Base-by-base conservation (phyloP, 805 yeast genomes). In the Metschnikowia lachancei region DNA sequence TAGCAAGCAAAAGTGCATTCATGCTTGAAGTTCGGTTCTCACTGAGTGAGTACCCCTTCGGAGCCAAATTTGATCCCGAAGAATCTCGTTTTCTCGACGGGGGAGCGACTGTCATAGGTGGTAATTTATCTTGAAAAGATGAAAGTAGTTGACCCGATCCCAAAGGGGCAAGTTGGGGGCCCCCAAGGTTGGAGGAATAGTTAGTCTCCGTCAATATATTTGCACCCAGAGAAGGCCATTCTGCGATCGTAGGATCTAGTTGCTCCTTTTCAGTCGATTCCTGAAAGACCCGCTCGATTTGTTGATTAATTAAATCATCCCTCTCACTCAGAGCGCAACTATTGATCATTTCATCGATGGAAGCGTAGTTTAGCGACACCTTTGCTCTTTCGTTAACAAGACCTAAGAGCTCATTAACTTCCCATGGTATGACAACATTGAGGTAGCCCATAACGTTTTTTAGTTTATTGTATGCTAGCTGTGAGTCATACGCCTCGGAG, bases 271-370 rank as follows among this genome's bases (percentile, higher is more conserved):
- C 31, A 12, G 31, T 10, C 11, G 36, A 6, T 11, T 30, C 41
- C n/a, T 37, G 17, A 10, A 31, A 20, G 12, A 14, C 40, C 16
- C 20, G 14, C 5, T 30, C 41, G 11, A 32, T 35, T 26, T 43
- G 41, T 17, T 24, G 36, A n/a, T 28, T 20, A 11, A 32, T 17
- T 8, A 30, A 5, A 14, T 39, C 48, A 16, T 43, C 45, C 17
- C 40, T 41, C 16, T 59, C 63, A 45, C 80, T 82, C 57, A 76
- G 77, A 11, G 79, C 71, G 50, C 85, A 80, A 56, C 84, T 76
- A 20, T 80, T 79, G 2, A 82, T 78, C 37, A 82, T 72, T 54
- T 82, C 87, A 43, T 76, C 82, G 36, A 79, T 79, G 16, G 85
- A 80, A 10, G 77, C 67, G 54, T 81, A 82, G 36, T 71, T 68